Evolutionary conservation across 2,329 filamentous ascomycete species (phyloP), one percentile per base, ranked within the genome.

Genomic region (Pezicula radicicola): DNA sequence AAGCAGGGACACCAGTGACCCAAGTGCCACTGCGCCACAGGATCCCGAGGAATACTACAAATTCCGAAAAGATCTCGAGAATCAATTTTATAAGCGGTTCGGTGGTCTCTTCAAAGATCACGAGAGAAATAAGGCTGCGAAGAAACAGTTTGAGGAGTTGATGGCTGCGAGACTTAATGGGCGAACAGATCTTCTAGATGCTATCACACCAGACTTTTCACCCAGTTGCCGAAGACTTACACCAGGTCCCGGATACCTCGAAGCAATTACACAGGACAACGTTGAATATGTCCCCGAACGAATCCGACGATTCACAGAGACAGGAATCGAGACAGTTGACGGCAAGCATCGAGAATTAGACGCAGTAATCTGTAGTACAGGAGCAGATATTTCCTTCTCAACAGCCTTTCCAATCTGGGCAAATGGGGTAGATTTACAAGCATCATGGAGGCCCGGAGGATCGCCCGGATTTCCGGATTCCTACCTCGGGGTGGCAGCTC

Each of bases 211-310:
- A 0, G 77, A 83, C 54, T 88, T 85, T 58, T 79, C 83, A 0
- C 82, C 80, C 10, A 77, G 83, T 58, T 89, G 85, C 56, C 76
- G 84, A 9, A 76, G 85, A 2, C 69, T 86, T 0, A 89, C 85
- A 0, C 83, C 85, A 0, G 83, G 84, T 0, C 83, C 83, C 12
- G 75, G 75, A 8, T 77, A 76, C 55, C 71, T 78, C 21, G 73
- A 77, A 48, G 69, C 74, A 1, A 66, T 77, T 1, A 62, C 65
- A 18, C 61, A 70, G 40, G 60, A 63, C 54, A 76, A 76, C 57
- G 73, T 76, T 1, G 63, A 69, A 36, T 69, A 74, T 41, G 58
- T 73, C 44, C 66, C 66, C 6, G 64, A 68, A n/a, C 52, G 59
- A 2, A 73, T 74, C 49, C 47, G 50, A 1, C 46, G 51, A 15